phyloP scores from a whole-genome alignment of 768 basidiomycete species.

The Phylloporus scabripes region DNA sequence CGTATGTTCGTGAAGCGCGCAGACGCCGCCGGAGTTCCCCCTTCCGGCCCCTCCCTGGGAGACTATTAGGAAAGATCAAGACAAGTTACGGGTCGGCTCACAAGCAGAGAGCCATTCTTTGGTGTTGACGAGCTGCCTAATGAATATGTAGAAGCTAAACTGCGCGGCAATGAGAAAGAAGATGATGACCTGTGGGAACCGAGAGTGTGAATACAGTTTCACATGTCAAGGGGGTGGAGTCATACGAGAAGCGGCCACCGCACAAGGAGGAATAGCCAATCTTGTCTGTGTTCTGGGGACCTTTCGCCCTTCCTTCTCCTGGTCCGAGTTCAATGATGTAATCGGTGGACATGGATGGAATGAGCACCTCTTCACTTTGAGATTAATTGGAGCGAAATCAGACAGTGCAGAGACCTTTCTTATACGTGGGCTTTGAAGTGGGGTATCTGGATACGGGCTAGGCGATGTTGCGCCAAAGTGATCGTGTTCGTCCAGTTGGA shows the following conservation, averaged over 20 bases:
- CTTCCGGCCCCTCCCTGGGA: constrained; percentile 77
- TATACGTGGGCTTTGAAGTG: constrained; percentile 43
- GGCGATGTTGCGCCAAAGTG: constrained; percentile 22
- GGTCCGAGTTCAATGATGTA: constrained; percentile 5
- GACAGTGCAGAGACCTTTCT: constrained; percentile 79
- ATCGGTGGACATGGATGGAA: neutral
- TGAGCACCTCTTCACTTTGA: constrained; percentile 67
- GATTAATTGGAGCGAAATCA: constrained; percentile 88
- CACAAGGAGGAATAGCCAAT: constrained; percentile 70
- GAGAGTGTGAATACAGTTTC: constrained; percentile 3
- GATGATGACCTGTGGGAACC: constrained; percentile 60
- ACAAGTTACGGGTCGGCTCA: constrained; percentile 30
- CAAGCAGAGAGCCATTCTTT: constrained; percentile 93
- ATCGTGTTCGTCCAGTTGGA: constrained; percentile 52
- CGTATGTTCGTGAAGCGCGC: constrained; percentile 67
- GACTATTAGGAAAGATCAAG: neutral
- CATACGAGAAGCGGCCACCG: constrained; percentile 84
- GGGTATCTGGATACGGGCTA: constrained; percentile 17
- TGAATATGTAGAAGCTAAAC: constrained; percentile 82
- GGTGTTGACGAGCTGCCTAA: constrained; percentile 88
- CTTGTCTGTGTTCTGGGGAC: constrained; percentile 46
- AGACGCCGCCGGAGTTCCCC: constrained; percentile 71
- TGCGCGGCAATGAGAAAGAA: constrained; percentile 78
- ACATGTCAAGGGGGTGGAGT: neutral
- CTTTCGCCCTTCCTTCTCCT: constrained; percentile 35